phyloP scores from a whole-genome alignment of 2,329 filamentous ascomycete genomes.

The Juglanconis juglandina region DNA sequence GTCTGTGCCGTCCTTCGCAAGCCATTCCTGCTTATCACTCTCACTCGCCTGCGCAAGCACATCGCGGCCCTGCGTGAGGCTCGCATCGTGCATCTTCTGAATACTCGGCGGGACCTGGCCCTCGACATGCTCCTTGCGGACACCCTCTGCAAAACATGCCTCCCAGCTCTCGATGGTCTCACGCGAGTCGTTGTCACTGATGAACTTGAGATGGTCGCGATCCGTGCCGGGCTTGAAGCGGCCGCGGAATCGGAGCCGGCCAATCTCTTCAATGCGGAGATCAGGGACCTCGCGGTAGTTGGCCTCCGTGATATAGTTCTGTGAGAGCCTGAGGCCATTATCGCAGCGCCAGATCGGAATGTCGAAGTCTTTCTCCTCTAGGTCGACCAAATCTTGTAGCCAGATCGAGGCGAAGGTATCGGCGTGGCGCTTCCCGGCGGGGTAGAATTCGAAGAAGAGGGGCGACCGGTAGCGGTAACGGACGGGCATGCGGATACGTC shows the following conservation, averaged over 20 bases:
- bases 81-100: constrained; percentile 75
- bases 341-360: constrained; percentile 89
- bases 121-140: constrained; percentile 67
- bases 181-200: constrained; percentile 80
- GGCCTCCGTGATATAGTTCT: constrained; percentile 85
- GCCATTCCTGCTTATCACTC: constrained; percentile 73
- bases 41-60: constrained; percentile 70
- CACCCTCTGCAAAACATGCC: constrained; percentile 82
- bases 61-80: constrained; percentile 74
- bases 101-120: constrained; percentile 71
- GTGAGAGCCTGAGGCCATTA: constrained; percentile 70
- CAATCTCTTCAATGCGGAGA: constrained; percentile 73
- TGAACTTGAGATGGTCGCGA: constrained; percentile 76
- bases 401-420: constrained; percentile 79
- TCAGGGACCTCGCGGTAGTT: constrained; percentile 70
- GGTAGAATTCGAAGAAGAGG: constrained; percentile 81
- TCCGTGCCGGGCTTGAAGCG: constrained; percentile 90
- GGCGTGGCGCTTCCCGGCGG: constrained; percentile 63
- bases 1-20: constrained; percentile 75
- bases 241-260: constrained; percentile 74
- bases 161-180: constrained; percentile 97
- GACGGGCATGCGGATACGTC: constrained; percentile 69
- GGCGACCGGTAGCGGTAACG: constrained; percentile 88
- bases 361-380: constrained; percentile 72
- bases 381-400: constrained; percentile 81